Percentiles rank a stretch among this genome's conserved stretches.
Conservation (phyloP, 1,284 basidiomycete species). For the Pholiota adiposa region DNA sequence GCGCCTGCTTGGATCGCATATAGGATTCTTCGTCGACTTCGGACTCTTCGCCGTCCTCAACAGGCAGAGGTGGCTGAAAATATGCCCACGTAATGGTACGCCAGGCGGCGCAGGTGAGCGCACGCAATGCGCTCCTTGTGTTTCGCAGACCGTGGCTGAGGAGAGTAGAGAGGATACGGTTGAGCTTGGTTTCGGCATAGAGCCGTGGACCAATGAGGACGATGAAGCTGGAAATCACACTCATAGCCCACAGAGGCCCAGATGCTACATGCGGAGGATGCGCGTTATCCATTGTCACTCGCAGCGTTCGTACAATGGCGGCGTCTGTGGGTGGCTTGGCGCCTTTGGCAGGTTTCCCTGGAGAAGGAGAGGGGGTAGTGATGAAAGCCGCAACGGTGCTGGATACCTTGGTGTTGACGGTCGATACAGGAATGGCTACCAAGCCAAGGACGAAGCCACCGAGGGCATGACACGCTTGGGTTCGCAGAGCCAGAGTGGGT, state of each 20-base stretch:
- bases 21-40: slow-evolving; percentile 36
- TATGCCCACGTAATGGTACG: slow-evolving; percentile 66
- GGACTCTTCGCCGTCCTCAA: slow-evolving; percentile 35
- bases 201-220: slow-evolving; percentile 63
- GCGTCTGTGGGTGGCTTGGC: slow-evolving; percentile 42
- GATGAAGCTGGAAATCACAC: slow-evolving; percentile 63
- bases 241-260: slow-evolving; percentile 75
- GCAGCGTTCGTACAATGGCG: slow-evolving; percentile 63
- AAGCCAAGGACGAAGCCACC: slow-evolving; percentile 65
- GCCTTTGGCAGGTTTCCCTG: slow-evolving; percentile 23
- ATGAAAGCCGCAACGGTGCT: slow-evolving; percentile 49
- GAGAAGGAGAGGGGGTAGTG: slow-evolving; percentile 36
- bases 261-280: slow-evolving; percentile 65
- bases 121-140: slow-evolving; percentile 63
- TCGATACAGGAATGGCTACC: slow-evolving; percentile 48
- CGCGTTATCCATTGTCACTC: slow-evolving; percentile 56
- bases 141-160: slow-evolving; percentile 59
- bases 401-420: slow-evolving; percentile 56
- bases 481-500: slow-evolving; percentile 60
- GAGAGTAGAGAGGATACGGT: slow-evolving; percentile 51
- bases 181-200: slow-evolving; percentile 49
- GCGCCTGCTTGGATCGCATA: slow-evolving; percentile 31
- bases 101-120: slow-evolving; percentile 64
- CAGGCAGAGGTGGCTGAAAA: slow-evolving; percentile 51
- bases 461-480: slow-evolving; percentile 73